Evolutionary conservation across 1,284 basidiomycete species (phyloP), one percentile per base, ranked within the genome.

Genomic region (Naganishia liquefaciens): DNA sequence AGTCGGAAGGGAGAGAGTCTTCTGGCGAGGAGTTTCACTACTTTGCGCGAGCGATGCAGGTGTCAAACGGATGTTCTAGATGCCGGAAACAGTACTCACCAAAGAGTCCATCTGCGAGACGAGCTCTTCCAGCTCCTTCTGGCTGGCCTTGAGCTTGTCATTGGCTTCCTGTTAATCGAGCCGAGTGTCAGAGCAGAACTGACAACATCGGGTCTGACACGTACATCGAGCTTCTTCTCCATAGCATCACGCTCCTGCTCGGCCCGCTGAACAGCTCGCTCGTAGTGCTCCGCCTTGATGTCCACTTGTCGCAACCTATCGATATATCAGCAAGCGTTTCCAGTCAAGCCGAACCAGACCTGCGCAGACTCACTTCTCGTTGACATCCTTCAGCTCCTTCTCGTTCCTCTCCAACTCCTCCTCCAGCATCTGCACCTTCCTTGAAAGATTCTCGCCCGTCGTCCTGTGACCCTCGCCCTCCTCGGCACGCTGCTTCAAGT

Each of bases 261-360:
- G 66, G 86, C 82, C 62, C 90, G 86, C 71, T 87, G 84, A 25
- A 97, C 87, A 76, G 96, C 91, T 63, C 94, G 87, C 81, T 98
- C 95, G 79, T 93, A 96, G 83, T 98, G 93, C 80, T 99, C 96
- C 25, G 96, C 94, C 83, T 98, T 98, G 80, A 99, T 90, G 78
- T 99, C 96, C 65, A 95, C 92, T 78, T 97, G 93, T 71, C 96
- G 86, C 72, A 99, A 84, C 80, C 94, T 98, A 74, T 47, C 28
- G 66, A 37, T 54, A n/a, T 7, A 49, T 66, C 55, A 65, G 49
- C 52, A 44, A 43, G 50, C n/a, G 25, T 46, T 28, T 37, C 19
- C 50, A 49, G 30, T 44, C 46, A 39, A 52, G 27, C 43, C 46
- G 30, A 52, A 25, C 43, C 50, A 39, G 42, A 52, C 49, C 54